These are phyloP conservation scores for Aureobasidium subglaciale DNA, from an alignment of 2,329 filamentous ascomycete species.

Conservation along the genomic window DNA sequence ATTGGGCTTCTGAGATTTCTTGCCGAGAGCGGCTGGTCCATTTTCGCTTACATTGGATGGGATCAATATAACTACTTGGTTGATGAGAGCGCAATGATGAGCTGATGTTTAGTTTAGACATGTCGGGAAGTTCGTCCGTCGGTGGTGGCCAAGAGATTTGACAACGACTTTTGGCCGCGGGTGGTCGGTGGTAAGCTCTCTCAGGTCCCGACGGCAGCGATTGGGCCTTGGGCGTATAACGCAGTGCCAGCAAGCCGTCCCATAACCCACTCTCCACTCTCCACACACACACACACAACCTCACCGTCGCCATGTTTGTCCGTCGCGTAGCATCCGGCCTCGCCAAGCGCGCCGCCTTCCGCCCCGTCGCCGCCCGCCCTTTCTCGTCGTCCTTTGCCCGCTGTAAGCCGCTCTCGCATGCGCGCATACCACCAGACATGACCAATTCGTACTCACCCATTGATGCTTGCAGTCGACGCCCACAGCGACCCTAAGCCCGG, in stretches of 20 bases:
- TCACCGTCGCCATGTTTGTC: conserved; percentile 37
- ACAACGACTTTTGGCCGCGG: conserved; percentile 1
- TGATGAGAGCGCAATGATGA: no score
- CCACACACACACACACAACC: conserved; percentile 2
- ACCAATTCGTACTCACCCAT: conserved; percentile 19
- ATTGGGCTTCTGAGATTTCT: neutral
- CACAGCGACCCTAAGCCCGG: conserved; percentile 30
- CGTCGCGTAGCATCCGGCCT: conserved; percentile 44
- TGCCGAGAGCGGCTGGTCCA: no score
- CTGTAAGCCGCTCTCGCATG: conserved; percentile 32
- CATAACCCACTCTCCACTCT: no score
- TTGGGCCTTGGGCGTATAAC: neutral
- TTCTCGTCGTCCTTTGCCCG: conserved; percentile 41
- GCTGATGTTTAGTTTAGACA: no score
- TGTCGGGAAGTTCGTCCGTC: no score
- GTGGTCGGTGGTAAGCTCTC: neutral
- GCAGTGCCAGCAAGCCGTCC: neutral
- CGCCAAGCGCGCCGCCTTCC: conserved; percentile 37
- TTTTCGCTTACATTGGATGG: neutral
- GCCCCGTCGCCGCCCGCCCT: conserved; percentile 38
- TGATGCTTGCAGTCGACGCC: conserved; percentile 24
- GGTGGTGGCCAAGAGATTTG: neutral
- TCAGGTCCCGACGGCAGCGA: neutral
- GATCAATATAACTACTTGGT: neutral
- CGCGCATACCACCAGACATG: conserved; percentile 11